Conservation (phyloP, 2,329 filamentous ascomycete genomes). For the Colletotrichum gloeosporioides region DNA sequence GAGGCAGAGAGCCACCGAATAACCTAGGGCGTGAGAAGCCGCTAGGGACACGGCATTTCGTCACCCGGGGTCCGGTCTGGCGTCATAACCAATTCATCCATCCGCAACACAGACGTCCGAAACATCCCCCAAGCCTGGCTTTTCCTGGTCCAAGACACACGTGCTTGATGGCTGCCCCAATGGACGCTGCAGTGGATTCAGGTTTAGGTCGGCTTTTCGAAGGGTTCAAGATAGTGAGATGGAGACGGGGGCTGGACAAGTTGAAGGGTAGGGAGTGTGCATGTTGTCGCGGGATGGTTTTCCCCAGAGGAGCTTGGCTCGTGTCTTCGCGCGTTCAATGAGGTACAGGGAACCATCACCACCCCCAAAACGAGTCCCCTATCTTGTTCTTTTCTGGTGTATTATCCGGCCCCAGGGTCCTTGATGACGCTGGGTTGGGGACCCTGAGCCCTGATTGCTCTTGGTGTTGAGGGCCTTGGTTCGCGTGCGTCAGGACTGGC, state of each 20-base stretch:
- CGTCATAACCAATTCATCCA: not conserved
- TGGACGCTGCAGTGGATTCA: not conserved
- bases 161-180: not conserved
- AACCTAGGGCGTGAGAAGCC: not conserved
- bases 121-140: not conserved
- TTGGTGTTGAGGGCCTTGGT: not conserved
- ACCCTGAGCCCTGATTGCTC: not conserved
- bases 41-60: conserved; percentile 6
- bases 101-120: not conserved
- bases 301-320: not conserved
- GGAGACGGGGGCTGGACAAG: not conserved
- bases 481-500: not conserved
- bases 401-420: not conserved
- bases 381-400: not conserved
- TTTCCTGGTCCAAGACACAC: not conserved
- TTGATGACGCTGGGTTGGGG: not conserved
- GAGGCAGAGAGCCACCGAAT: not conserved
- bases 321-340: not conserved
- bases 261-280: conserved; percentile 5
- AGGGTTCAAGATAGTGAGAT: not conserved
- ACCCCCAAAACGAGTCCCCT: not conserved
- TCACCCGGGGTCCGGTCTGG: conserved; percentile 13
- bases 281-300: not conserved
- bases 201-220: not conserved
- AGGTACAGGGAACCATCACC: not conserved